Evolutionary conservation across 2,329 filamentous ascomycete species (phyloP).

Genomic region (Beauveria brongniartii): DNA sequence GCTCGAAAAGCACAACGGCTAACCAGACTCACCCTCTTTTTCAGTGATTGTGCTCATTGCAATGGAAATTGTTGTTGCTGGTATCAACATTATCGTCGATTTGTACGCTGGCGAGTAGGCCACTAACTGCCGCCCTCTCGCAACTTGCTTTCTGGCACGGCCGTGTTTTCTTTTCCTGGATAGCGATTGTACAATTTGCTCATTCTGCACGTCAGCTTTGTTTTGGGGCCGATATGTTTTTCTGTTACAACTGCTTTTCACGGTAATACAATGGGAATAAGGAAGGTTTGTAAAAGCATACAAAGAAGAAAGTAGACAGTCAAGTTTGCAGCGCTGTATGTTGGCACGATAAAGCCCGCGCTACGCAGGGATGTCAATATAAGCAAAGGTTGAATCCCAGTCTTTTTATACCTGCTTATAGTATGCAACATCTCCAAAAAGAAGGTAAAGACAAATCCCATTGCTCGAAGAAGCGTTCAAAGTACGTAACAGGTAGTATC

Average conservation of each 20-base stretch:
- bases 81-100: conserved; percentile 92
- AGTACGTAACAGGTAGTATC: neutral
- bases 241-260: neutral
- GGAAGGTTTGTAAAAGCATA: neutral
- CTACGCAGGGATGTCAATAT: conserved; percentile 1
- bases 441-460: neutral
- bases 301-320: neutral
- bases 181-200: neutral
- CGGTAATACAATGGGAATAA: neutral
- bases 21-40: conserved; percentile 1
- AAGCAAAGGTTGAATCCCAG: neutral
- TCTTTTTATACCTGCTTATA: neutral
- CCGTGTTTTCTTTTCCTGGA: conserved; percentile 3
- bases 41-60: conserved; percentile 90
- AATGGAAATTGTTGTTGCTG: conserved; percentile 87
- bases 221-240: neutral
- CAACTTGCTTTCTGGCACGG: neutral
- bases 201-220: neutral
- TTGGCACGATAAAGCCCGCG: neutral
- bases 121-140: neutral
- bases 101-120: conserved; percentile 51
- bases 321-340: neutral
- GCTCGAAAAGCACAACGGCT: conserved; percentile 7
- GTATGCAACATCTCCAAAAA: neutral
- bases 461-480: neutral